Conservation (phyloP, 2,329 filamentous ascomycete species). For the Polychaeton citri region DNA sequence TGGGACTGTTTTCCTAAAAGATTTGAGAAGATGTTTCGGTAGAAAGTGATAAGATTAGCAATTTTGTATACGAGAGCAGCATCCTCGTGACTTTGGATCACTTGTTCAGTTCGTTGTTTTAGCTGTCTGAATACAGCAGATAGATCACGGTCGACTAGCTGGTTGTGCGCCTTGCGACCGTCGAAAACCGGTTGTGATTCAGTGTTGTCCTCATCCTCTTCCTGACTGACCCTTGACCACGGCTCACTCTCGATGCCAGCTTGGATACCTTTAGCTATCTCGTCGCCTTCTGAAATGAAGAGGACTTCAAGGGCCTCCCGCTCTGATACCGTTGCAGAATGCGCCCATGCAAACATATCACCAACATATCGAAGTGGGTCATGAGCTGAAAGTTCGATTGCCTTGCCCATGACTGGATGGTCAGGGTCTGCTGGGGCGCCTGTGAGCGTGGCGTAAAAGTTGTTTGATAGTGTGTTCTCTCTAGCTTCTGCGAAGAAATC, state of each 20-base stretch:
- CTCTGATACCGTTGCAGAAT: constrained; percentile 88
- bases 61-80: constrained; percentile 80
- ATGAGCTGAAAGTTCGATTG: constrained; percentile 87
- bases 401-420: constrained; percentile 46
- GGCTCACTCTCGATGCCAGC: constrained; percentile 70
- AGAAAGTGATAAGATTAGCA: constrained; percentile 79
- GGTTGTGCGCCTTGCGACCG: constrained; percentile 64
- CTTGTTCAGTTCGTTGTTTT: constrained; percentile 80
- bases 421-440: constrained; percentile 51
- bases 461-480: constrained; percentile 73
- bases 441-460: constrained; percentile 79
- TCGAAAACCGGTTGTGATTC: constrained; percentile 48
- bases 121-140: constrained; percentile 69
- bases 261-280: constrained; percentile 70
- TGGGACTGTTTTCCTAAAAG: constrained; percentile 57
- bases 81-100: constrained; percentile 85
- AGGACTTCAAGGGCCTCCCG: constrained; percentile 81
- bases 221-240: constrained; percentile 51
- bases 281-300: constrained; percentile 81
- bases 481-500: constrained; percentile 86
- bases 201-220: constrained; percentile 41
- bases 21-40: constrained; percentile 70
- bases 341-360: constrained; percentile 95
- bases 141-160: constrained; percentile 77
- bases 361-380: constrained; percentile 84